Base-by-base conservation (phyloP, 148 eudicot species). In the Spergularia marina region DNA sequence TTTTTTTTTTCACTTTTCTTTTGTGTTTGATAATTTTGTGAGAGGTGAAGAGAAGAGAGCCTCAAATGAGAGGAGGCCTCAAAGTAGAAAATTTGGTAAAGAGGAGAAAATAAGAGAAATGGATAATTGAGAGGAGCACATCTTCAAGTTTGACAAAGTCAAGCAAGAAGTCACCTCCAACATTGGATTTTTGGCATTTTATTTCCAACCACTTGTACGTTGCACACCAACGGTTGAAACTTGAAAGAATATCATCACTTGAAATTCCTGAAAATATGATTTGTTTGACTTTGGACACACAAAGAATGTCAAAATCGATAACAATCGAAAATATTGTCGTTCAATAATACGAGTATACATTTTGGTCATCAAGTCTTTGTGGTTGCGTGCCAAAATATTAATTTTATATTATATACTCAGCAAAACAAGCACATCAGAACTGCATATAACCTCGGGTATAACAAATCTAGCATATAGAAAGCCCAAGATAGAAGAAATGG, bases 41-140 rank as follows among this genome's bases (percentile, higher is more conserved):
- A 65, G 57, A 71, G 73, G 59, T 65, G 54, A 75, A 54, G 67
- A 65, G 12, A 56, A 71, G 82, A 74, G 72, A 81, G 77, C 80
- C 83, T 80, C 76, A 70, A 10, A 71, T 63, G 52, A 78, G 36
- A 57, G 68, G 83, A 80, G 79, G 83, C 71, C 75, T 81, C 74
- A 76, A 76, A 70, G 4, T 41, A 72, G 12, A 15, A 30, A 80
- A 74, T 39, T 39, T 77, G 73, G 47, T n/a, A 51, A 58, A 44
- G 10, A 9, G 68, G 59, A 75, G 21, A 41, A 75, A 70, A 34
- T 30, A 16, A 21, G 11, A 30, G 55, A 62, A 70, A 47, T 39
- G 71, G 39, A 30, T 30, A 30, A 63, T 65, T 72, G 74, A 53
- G 47, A 71, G 64, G 64, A 58, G n/a, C 8, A 60, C 7, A n/a